Conservation (phyloP, 1,284 basidiomycete genomes). For the Cystobasidiaceae sp. region DNA sequence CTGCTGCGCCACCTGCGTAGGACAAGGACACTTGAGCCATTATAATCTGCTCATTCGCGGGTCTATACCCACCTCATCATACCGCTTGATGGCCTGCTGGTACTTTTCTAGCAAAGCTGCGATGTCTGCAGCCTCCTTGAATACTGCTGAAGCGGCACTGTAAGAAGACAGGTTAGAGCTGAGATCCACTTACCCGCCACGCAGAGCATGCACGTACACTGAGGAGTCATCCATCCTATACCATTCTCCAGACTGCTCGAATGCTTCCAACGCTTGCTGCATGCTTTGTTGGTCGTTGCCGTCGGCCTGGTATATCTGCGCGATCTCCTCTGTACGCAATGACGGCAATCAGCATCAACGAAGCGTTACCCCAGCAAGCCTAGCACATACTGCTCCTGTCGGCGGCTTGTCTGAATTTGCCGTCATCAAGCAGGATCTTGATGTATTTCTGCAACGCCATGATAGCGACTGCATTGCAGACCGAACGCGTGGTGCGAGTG, state of each 20-base stretch:
- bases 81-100: slow-evolving; percentile 68
- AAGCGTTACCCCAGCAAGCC: not conserved
- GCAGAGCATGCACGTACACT: slow-evolving; percentile 60
- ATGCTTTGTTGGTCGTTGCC: slow-evolving; percentile 55
- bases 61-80: slow-evolving; percentile 31
- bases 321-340: slow-evolving; percentile 56
- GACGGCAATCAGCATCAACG: not conserved
- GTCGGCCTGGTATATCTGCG: slow-evolving; percentile 77
- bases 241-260: slow-evolving; percentile 91
- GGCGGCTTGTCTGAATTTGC: slow-evolving; percentile 93
- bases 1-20: slow-evolving; percentile 75
- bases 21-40: not conserved
- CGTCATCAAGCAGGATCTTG: slow-evolving; percentile 71
- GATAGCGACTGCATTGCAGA: slow-evolving; percentile 65
- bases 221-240: slow-evolving; percentile 93
- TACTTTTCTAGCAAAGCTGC: slow-evolving; percentile 85
- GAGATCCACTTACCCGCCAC: not conserved
- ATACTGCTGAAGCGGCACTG: slow-evolving; percentile 92
- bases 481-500: not conserved
- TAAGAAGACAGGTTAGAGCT: not conserved
- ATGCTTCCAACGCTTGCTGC: slow-evolving; percentile 79
- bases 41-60: not conserved
- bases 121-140: slow-evolving; percentile 91
- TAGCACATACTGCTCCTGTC: slow-evolving; percentile 83
- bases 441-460: slow-evolving; percentile 83